These are phyloP conservation scores for Thermochaetoides thermophila DNA, from an alignment of 495 filamentous ascomycete genomes.

Conservation along the genomic window DNA sequence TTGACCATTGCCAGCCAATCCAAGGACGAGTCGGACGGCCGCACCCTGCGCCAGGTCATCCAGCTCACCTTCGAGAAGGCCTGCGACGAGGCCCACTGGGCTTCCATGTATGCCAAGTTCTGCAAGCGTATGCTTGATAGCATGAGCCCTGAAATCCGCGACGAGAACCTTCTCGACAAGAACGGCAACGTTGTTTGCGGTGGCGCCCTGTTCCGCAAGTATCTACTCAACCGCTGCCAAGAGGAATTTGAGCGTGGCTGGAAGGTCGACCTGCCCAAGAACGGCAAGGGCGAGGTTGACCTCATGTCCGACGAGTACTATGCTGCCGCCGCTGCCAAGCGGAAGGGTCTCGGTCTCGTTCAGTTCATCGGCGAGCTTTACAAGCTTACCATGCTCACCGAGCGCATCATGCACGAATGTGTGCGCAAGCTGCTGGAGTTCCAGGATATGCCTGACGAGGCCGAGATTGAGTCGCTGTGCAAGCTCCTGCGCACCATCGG, in stretches of 20 bases:
- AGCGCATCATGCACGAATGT: slow-evolving; percentile 99
- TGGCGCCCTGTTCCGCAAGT: slow-evolving; percentile 92
- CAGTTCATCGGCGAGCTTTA: slow-evolving; percentile 99
- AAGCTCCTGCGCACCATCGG: slow-evolving; percentile 89
- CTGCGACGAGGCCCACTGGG: slow-evolving; percentile 97
- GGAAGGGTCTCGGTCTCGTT: slow-evolving; percentile 90
- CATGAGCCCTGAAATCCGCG: slow-evolving; percentile 90
- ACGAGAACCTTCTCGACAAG: slow-evolving; percentile 85
- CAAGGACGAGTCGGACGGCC: slow-evolving; percentile 85
- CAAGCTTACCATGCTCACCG: slow-evolving; percentile 95
- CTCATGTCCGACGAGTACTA: slow-evolving; percentile 98
- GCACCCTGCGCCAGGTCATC: slow-evolving; percentile 92
- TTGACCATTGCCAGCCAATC: slow-evolving; percentile 86
- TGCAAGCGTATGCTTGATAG: slow-evolving; percentile 91
- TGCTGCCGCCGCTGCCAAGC: slow-evolving; percentile 85
- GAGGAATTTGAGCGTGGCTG: slow-evolving; percentile 98
- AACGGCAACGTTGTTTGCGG: slow-evolving; percentile 73
- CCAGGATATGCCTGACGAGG: slow-evolving; percentile 82
- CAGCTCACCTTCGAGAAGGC: slow-evolving; percentile 98
- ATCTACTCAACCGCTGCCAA: slow-evolving; percentile 95
- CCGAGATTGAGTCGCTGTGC: slow-evolving; percentile 85
- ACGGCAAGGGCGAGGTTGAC: slow-evolving; percentile 64
- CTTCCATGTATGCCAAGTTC: slow-evolving; percentile 98
- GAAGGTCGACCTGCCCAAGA: slow-evolving; percentile 79
- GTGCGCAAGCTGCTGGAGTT: slow-evolving; percentile 94